Evolutionary conservation across 495 filamentous ascomycete genomes (phyloP), one percentile per base, ranked within the genome.

Genomic region (Thozetella sp.): DNA sequence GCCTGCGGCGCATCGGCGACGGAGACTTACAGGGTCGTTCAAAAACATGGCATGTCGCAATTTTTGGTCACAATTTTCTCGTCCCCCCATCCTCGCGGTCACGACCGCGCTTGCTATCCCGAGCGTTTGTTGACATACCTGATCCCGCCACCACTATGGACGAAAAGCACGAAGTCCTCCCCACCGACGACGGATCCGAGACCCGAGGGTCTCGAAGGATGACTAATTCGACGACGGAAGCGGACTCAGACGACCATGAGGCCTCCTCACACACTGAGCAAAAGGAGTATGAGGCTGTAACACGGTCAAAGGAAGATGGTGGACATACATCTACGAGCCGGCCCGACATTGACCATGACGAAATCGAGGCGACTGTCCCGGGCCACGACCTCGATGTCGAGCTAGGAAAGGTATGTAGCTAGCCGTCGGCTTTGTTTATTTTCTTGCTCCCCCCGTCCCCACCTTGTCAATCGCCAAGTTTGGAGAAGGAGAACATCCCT

Each of bases 301-400:
- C 43, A 10, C 10, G 10, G 43, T 10, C 9, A 20, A 48, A 48
- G 43, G 43, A n/a, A n/a, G n/a, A 48, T 9, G 3, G 43, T n/a
- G 43, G 43, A 11, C 43, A 9, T 3, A n/a, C n/a, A n/a, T n/a
- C n/a, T n/a, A n/a, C 6, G 43, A n/a, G 43, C 6, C 12, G 43
- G 25, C 57, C 60, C 0, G 64, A 67, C 13, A 59, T 62, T 50
- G 58, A 63, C 43, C 55, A 60, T 24, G 63, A 57, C 50, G 62
- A 64, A 13, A 61, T 54, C 26, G 62, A 66, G 43, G 61, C 40
- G 3, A 53, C 51, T 10, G 56, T 60, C 10, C 57, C 67, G 4
- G 63, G 61, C 34, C 59, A 61, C 25, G 63, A 57, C 0, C 61
- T 69, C 27, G 67, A 69, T 25, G 57, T 66, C 19, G 67, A 69